Evolutionary conservation across 2,329 filamentous ascomycete species (phyloP), one percentile per base, ranked within the genome.

Genomic region (Cercospora zeae-maydis): DNA sequence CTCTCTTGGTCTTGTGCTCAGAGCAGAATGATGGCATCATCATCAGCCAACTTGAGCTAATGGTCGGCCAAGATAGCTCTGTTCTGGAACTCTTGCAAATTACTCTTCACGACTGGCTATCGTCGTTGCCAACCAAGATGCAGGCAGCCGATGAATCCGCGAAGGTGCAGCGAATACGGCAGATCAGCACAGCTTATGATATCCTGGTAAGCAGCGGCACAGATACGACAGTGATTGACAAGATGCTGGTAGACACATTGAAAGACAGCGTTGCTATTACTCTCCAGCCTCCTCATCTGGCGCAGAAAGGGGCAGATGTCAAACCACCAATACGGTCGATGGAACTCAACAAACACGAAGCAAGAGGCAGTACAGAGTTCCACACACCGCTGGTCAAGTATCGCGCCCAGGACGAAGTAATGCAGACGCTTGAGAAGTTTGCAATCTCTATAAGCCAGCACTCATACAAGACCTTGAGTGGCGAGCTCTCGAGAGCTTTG

Each of bases 131-230:
- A 4, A 85, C 92, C 14, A 77, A 91, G 13, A 93, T 97, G 86
- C 91, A 93, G 74, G 86, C 87, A 8, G 89, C 87, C 68, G 92
- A 98, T 70, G 92, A 96, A 69, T 82, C 82, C n/a, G 80, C 83
- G 30, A 96, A 96, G 74, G 83, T 86, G 65, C 83, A 84, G 60
- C 86, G 88, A 1, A 83, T 98, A 27, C 83, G 84, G 30, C 91
- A 93, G 66, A 83, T 99, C n/a, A 85, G 88, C 13, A 88, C 87
- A 53, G 87, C 90, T 0, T 87, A 91, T 58, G 81, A 84, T 31
- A 75, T 93, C 7, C 78, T 95, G 19, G 83, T 83, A 16, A 80
- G 83, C 4, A 79, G 91, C 16, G 83, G 86, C 4, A 81, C 88
- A 24, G 84, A 87, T 60, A 89, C 88, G 0, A 81, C 84, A 0